These are phyloP conservation scores for Aquilaria sinensis DNA, from an alignment of 345 rosid species.

Conservation along the genomic window DNA sequence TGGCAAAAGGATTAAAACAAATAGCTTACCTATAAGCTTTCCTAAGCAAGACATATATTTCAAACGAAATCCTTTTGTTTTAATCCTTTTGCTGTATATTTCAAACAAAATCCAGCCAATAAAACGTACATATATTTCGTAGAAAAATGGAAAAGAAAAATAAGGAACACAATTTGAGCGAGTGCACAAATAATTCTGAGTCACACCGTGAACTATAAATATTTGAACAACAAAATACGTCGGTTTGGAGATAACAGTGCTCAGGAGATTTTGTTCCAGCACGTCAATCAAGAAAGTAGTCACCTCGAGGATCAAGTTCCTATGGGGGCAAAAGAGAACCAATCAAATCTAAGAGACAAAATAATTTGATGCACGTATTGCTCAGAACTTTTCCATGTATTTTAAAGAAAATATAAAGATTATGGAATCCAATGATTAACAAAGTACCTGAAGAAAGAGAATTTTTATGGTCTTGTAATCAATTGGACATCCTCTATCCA, in stretches of 20 bases:
- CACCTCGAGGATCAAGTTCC: slow-evolving; percentile 96
- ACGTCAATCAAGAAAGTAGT: slow-evolving; percentile 97
- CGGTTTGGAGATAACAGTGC: slow-evolving; percentile 84
- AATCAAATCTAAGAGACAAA: neutral
- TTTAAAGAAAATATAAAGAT: neutral
- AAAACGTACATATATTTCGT: slow-evolving; percentile 41
- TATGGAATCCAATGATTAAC: neutral
- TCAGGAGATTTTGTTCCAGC: slow-evolving; percentile 90
- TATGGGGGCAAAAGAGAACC: slow-evolving; percentile 29
- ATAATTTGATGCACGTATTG: neutral
- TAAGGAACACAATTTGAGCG: neutral
- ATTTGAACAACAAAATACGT: slow-evolving; percentile 36
- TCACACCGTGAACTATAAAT: slow-evolving; percentile 4
- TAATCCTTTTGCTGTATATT: no score
- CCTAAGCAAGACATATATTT: no score
- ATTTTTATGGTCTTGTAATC: slow-evolving; percentile 95
- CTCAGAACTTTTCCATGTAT: neutral
- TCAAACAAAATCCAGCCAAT: no score
- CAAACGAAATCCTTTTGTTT: no score
- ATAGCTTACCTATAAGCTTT: no score
- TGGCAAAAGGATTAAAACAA: no score
- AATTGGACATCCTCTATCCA: slow-evolving; percentile 98
- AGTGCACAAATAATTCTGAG: neutral
- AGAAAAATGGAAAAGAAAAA: slow-evolving; percentile 6
- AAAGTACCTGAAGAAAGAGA: slow-evolving; percentile 94